phyloP scores from a whole-genome alignment of 495 filamentous ascomycete genomes.

The Pseudoneurospora amorphoporcata region DNA sequence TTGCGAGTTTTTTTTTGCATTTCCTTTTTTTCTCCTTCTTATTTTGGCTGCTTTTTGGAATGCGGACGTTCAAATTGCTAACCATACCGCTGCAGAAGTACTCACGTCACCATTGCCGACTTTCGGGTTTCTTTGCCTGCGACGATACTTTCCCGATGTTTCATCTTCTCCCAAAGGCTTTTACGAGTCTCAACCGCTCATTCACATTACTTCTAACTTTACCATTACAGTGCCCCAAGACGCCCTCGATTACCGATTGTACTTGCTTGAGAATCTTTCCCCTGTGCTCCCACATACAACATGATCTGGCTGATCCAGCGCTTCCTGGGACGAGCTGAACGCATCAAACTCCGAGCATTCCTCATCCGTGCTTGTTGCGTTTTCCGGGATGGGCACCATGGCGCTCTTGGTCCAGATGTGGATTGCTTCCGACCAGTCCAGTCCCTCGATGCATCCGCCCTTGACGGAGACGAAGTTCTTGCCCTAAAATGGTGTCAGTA shows the following conservation, averaged over 20 bases:
- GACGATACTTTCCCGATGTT: background rate
- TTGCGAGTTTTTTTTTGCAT: background rate
- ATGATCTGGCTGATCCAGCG: constrained; percentile 28
- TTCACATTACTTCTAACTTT: background rate
- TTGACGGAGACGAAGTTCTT: constrained; percentile 48
- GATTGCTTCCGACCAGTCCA: constrained; percentile 45
- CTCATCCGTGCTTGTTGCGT: constrained; percentile 37
- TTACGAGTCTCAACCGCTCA: background rate
- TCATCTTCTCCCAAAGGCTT: background rate
- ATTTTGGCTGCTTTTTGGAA: background rate
- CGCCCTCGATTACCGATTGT: background rate
- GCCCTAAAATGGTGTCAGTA: constrained; percentile 19
- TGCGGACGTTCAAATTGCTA: background rate
- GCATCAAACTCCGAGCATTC: constrained; percentile 25
- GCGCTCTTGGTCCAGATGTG: constrained; percentile 54
- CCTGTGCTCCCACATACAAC: constrained; percentile 14
- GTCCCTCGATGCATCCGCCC: constrained; percentile 48
- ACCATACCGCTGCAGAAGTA: background rate
- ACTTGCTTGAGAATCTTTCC: background rate
- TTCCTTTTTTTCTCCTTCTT: background rate
- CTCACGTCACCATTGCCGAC: background rate
- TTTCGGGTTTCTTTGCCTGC: background rate
- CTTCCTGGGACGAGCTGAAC: constrained; percentile 26
- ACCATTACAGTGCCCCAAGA: background rate
- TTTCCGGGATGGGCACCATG: constrained; percentile 53